phyloP scores from a whole-genome alignment of 768 basidiomycete genomes.

The Boletus coccyginus region DNA sequence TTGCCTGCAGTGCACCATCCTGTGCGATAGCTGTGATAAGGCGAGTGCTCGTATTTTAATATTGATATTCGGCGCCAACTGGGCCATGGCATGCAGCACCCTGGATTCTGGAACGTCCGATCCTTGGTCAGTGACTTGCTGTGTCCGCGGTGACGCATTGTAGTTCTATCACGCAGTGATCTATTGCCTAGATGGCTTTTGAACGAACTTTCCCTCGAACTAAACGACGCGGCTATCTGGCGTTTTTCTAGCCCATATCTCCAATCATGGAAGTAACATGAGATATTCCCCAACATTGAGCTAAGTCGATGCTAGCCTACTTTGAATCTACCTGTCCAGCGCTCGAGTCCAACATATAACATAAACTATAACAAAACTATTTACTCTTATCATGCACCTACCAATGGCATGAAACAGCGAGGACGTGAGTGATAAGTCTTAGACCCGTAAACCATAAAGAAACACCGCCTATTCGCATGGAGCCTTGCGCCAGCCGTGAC shows the following conservation, averaged over 20 bases:
- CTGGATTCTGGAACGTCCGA: not conserved
- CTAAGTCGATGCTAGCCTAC: not conserved
- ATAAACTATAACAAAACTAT: slow-evolving; percentile 24
- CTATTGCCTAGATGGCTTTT: not conserved
- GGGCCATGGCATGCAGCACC: not conserved
- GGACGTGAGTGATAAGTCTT: slow-evolving; percentile 1
- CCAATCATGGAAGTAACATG: not conserved
- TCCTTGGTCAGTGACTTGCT: not conserved
- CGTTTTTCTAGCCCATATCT: not conserved
- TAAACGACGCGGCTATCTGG: not conserved
- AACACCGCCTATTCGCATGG: slow-evolving; percentile 14
- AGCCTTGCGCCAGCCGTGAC: slow-evolving; percentile 4
- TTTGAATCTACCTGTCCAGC: not conserved
- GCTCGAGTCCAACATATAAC: slow-evolving; percentile 18
- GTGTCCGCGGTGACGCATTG: not conserved
- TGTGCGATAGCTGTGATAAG: not conserved
- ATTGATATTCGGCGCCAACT: not conserved
- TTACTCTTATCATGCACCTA: slow-evolving; percentile 11
- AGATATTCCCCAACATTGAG: not conserved
- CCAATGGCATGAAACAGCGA: slow-evolving; percentile 7
- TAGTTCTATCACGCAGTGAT: not conserved
- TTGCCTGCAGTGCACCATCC: not conserved
- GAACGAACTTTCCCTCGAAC: not conserved
- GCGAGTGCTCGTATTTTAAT: not conserved
- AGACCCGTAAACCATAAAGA: slow-evolving; percentile 14